These are phyloP conservation scores for Thielaviopsis musarum DNA, from an alignment of 2,329 filamentous ascomycete genomes.

Conservation along the genomic window DNA sequence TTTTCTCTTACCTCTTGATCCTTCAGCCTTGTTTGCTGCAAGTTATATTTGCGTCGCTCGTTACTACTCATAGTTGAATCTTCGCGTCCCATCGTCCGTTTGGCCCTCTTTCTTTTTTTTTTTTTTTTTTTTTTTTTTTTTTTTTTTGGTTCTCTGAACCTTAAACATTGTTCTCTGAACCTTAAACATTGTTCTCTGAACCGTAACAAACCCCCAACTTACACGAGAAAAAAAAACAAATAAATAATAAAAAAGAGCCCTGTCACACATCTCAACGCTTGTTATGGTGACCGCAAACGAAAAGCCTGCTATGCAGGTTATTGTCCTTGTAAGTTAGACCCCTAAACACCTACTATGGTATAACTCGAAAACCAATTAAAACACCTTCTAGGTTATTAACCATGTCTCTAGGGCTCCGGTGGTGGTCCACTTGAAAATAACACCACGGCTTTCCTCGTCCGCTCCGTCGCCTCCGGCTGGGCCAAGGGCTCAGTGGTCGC, in stretches of 20 bases:
- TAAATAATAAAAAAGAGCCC: not conserved
- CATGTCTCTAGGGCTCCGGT: conserved; percentile 52
- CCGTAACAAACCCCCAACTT: no score
- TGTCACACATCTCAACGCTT: not conserved
- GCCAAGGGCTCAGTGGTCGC: conserved; percentile 66
- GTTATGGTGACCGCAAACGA: conserved; percentile 11
- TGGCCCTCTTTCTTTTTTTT: not conserved
- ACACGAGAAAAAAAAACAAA: not conserved
- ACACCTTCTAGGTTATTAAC: no score
- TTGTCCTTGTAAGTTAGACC: conserved; percentile 48
- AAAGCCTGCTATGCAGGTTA: conserved; percentile 49
- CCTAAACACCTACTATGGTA: not conserved
- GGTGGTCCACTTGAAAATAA: conserved; percentile 84
- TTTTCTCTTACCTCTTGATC: not conserved
- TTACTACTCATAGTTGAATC: not conserved
- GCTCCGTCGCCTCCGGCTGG: conserved; percentile 67
- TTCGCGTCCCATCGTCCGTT: not conserved
- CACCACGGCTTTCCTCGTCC: conserved; percentile 75
- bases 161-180: no score
- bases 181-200: no score
- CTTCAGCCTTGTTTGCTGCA: not conserved
- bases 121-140: no score
- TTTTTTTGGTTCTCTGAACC: no score
- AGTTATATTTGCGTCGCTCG: no score
- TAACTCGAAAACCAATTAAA: not conserved